Evolutionary conservation across 441 rosid species (phyloP).

Genomic region (Flueggea neowawraea): DNA sequence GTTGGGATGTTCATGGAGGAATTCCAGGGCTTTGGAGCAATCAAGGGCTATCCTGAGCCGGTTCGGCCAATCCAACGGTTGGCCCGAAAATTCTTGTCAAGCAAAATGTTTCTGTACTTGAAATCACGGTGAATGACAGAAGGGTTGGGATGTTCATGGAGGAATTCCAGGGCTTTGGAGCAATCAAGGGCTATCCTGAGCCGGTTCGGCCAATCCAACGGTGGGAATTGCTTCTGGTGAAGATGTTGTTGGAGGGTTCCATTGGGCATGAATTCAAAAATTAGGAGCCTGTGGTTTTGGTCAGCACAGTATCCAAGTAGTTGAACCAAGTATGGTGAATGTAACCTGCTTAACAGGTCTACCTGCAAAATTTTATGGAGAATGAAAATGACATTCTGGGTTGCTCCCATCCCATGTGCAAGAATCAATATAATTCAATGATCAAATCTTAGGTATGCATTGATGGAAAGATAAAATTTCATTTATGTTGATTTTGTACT

Average conservation of each 20-base stretch:
- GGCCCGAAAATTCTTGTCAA: slow-evolving; percentile 57
- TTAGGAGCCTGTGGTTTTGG: slow-evolving; percentile 68
- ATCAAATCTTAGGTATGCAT: no score
- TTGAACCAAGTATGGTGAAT: slow-evolving; percentile 77
- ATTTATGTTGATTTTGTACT: no score
- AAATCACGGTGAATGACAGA: slow-evolving; percentile 83
- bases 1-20: slow-evolving; percentile 62
- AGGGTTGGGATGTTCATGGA: slow-evolving; percentile 65
- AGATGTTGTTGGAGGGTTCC: slow-evolving; percentile 67
- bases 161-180: slow-evolving; percentile 79
- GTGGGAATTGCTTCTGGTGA: slow-evolving; percentile 36
- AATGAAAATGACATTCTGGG: slow-evolving; percentile 2
- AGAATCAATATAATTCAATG: no score
- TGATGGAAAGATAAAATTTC: no score
- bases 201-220: slow-evolving; percentile 71
- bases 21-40: slow-evolving; percentile 82
- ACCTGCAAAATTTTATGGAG: slow-evolving; percentile 43
- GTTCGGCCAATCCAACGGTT: slow-evolving; percentile 65
- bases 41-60: slow-evolving; percentile 81
- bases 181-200: slow-evolving; percentile 83
- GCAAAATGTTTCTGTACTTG: slow-evolving; percentile 68
- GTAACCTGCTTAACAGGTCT: slow-evolving; percentile 81
- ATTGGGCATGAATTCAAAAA: slow-evolving; percentile 75
- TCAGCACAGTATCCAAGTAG: slow-evolving; percentile 95
- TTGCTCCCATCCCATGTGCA: no score